A percentile compares a stretch with the other conserved stretches of the same genome.
Evolutionary conservation across 495 filamentous ascomycete genomes (phyloP).

Genomic region (Trichoderma gamsii): DNA sequence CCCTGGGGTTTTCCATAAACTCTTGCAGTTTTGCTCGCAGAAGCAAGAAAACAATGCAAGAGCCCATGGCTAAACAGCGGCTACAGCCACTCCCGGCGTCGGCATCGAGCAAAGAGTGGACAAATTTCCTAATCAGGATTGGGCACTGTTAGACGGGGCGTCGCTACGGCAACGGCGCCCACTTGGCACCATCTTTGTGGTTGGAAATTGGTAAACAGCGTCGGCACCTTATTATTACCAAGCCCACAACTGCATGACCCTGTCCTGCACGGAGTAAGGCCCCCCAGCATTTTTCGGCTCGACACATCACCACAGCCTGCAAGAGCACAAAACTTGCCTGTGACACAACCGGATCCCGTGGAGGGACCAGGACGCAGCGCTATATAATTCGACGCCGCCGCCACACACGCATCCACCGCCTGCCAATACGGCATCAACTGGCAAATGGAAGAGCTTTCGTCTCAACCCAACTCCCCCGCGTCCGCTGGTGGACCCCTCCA

Average conservation of each 20-base stretch:
- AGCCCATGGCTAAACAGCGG: neutral
- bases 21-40: neutral
- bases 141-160: slow-evolving; percentile 3
- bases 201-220: slow-evolving; percentile 14
- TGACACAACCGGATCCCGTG: neutral
- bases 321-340: neutral
- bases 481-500: slow-evolving; percentile 54
- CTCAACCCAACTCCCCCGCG: slow-evolving; percentile 27
- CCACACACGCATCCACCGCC: neutral
- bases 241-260: slow-evolving; percentile 2
- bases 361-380: slow-evolving; percentile 1
- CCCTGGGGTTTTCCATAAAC: neutral
- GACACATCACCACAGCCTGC: neutral
- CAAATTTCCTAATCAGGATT: neutral
- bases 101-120: neutral
- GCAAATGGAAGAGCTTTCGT: slow-evolving; percentile 27
- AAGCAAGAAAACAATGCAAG: neutral
- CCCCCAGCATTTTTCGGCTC: neutral
- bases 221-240: slow-evolving; percentile 9
- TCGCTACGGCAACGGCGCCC: slow-evolving; percentile 9
- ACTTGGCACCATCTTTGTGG: slow-evolving; percentile 9
- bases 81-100: slow-evolving; percentile 2
- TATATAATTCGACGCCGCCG: neutral
- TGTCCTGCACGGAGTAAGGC: slow-evolving; percentile 1
- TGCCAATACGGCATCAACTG: neutral